Conservation (phyloP, 306 rosid species). For the Clitoria ternatea region DNA sequence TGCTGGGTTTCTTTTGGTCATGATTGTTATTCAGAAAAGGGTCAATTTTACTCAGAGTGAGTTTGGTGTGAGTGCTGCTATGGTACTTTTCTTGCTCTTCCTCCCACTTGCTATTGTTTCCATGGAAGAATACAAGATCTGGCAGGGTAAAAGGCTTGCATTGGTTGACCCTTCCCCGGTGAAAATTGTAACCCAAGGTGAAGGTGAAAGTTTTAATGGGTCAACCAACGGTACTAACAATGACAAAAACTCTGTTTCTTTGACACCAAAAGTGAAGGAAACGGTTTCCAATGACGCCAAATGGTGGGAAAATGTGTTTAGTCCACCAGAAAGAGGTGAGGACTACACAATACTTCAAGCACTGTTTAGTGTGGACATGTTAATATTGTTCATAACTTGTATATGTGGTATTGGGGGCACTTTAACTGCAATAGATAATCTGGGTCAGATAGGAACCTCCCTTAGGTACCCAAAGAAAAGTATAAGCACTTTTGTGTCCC, state of each 20-base stretch:
- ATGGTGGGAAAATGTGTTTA: conserved; percentile 48
- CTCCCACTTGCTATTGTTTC: conserved; percentile 52
- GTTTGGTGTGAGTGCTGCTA: conserved; percentile 42
- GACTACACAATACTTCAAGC: conserved; percentile 68
- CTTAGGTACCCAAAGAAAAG: conserved; percentile 42
- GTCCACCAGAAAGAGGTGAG: conserved; percentile 57
- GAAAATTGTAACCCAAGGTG: conserved; percentile 21
- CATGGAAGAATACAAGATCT: conserved; percentile 38
- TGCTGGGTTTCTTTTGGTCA: conserved; percentile 54
- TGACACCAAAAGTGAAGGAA: not conserved
- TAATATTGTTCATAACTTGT: conserved; percentile 35
- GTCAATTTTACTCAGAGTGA: conserved; percentile 30
- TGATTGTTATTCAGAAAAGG: conserved; percentile 45
- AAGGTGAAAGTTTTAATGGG: not conserved
- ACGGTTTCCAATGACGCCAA: not conserved
- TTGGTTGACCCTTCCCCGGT: conserved; percentile 19
- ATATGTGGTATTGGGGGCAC: conserved; percentile 63
- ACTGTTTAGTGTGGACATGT: conserved; percentile 56
- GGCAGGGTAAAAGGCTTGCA: conserved; percentile 26
- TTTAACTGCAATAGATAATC: conserved; percentile 50
- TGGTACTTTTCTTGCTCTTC: conserved; percentile 43
- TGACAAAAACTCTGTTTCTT: not conserved
- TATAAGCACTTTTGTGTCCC: conserved; percentile 55
- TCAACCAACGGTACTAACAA: not conserved
- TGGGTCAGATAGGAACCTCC: conserved; percentile 62